These are phyloP conservation scores for Fusarium longipes DNA, from an alignment of 2,329 filamentous ascomycete genomes.

Conservation along the genomic window DNA sequence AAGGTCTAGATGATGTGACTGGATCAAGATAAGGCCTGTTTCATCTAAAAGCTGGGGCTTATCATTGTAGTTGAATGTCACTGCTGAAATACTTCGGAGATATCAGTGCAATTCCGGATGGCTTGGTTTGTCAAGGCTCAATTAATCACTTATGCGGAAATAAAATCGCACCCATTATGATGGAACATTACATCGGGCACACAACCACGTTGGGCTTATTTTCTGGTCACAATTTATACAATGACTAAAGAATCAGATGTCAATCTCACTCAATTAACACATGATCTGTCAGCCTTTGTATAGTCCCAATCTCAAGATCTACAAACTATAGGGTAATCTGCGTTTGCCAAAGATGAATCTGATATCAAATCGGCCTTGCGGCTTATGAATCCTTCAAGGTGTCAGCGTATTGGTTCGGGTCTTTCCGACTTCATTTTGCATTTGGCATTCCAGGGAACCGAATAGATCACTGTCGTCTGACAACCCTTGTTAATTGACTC, in stretches of 20 bases:
- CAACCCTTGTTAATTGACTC: no score
- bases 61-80: slow-evolving; percentile 13
- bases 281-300: not conserved
- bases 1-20: not conserved
- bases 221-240: not conserved
- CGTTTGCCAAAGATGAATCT: not conserved
- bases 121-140: not conserved
- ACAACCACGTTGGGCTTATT: not conserved
- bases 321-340: not conserved
- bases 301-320: not conserved
- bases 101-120: not conserved
- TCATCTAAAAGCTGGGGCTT: not conserved
- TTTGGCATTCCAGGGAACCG: not conserved
- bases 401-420: not conserved
- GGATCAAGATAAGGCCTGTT: not conserved
- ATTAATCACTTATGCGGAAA: not conserved
- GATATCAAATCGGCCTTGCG: not conserved
- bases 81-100: not conserved
- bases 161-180: not conserved
- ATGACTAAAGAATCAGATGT: not conserved
- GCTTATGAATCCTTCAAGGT: not conserved
- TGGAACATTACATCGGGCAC: not conserved
- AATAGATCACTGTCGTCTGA: not conserved
- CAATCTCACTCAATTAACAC: not conserved
- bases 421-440: not conserved